These are phyloP conservation scores for Adiantum capillusveneris DNA, from an alignment of 75 land plant genomes.

Conservation along the genomic window DNA sequence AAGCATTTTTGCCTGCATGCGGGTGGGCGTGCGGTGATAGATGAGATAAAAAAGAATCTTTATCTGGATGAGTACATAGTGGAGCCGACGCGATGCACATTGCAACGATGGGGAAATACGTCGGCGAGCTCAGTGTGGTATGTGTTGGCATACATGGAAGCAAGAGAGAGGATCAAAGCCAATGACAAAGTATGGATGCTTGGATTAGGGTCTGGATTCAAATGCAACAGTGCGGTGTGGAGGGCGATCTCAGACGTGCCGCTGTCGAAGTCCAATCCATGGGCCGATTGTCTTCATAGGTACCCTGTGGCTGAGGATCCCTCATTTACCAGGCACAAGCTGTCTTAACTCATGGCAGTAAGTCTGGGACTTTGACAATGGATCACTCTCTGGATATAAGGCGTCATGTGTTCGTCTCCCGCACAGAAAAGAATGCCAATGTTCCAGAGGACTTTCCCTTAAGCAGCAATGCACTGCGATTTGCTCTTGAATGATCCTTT, in stretches of 20 bases:
- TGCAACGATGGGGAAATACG: conserved; percentile 52
- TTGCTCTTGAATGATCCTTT: too few relatives aligned
- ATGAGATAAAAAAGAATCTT: not conserved
- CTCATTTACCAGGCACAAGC: too few relatives aligned
- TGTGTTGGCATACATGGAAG: conserved; percentile 48
- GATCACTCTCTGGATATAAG: too few relatives aligned
- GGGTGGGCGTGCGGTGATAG: not conserved
- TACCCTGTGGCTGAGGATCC: too few relatives aligned
- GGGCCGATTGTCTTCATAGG: not conserved
- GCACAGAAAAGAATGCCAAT: too few relatives aligned
- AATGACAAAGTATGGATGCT: conserved; percentile 39
- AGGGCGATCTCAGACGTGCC: conserved; percentile 28
- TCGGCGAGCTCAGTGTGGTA: conserved; percentile 56
- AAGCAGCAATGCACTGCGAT: too few relatives aligned
- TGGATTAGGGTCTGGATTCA: conserved; percentile 26
- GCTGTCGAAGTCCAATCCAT: not conserved
- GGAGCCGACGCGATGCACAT: conserved; percentile 42
- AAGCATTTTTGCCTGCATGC: not conserved
- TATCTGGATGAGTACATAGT: conserved; percentile 5
- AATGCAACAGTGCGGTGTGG: conserved; percentile 45
- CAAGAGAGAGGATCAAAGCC: conserved; percentile 35
- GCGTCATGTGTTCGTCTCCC: too few relatives aligned
- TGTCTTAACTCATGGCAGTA: too few relatives aligned
- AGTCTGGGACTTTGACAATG: too few relatives aligned
- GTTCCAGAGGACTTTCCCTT: too few relatives aligned